Evolutionary conservation across 176 grass and related monocot genomes (phyloP), one percentile per base, ranked within the genome.

Genomic region (Raddia guianensis): DNA sequence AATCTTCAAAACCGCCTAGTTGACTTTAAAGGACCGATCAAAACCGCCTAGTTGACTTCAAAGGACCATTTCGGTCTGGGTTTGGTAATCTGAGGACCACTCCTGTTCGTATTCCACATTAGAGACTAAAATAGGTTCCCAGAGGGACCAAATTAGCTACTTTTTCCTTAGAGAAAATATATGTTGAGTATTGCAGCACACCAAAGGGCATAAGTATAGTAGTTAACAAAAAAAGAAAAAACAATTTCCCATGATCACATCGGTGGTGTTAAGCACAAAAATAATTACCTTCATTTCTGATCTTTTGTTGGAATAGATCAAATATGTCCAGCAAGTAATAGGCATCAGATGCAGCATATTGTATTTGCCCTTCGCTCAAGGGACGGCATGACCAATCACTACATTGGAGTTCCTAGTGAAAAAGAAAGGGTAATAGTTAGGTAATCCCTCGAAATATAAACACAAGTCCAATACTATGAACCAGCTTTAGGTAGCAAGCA

Each of bases 301-400:
- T 48, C 48, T 87, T 91, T 80, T 87, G 64, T 50, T 88, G 82
- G 69, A 93, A 91, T 12, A 95, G 8, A 65, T 77, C 80, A 88
- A 95, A 95, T 91, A 95, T 90, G 81, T 90, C 84, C 33, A 99
- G 92, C 68, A 99, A 88, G 74, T 93, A 99, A 78, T 91, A 95
- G 20, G 96, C 88, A 93, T 99, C 93, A n/a, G 82, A 84, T 83
- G 96, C 93, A 95, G 96, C 92, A 93, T 99, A 99, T 62, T 84
- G 73, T 91, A 93, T 91, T 80, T 95, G 96, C 34, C 90, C 86
- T 90, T 93, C 76, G 68, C 86, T 99, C 40, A 99, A 84, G 44
- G 96, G 96, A 1, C 93, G 88, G 37, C 79, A 84, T 48, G 93
- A 95, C 96, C 96, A 95, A 88, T 99, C 96, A 86, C 93, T 99